A percentile compares a stretch with the other conserved stretches of the same genome.
These are phyloP conservation scores for Hericium erinaceus DNA, from an alignment of 768 basidiomycete genomes.

Conservation along the genomic window DNA sequence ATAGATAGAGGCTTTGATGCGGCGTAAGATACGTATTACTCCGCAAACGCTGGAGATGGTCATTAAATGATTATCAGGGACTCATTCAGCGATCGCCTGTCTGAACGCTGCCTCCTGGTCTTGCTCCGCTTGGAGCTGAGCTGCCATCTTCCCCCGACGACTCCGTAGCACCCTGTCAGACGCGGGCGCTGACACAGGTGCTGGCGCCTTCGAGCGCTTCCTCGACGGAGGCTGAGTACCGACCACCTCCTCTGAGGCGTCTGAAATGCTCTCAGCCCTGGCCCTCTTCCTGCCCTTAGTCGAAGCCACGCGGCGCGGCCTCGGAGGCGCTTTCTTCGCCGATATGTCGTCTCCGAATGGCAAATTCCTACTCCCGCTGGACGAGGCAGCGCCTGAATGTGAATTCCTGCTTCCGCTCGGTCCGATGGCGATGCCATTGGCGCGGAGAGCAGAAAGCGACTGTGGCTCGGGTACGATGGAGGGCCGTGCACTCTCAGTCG, in stretches of 20 bases:
- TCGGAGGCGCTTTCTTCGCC: not conserved
- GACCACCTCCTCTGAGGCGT: slow-evolving; percentile 1
- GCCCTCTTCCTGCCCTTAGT: not conserved
- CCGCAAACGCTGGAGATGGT: no score
- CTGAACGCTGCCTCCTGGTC: slow-evolving; percentile 9
- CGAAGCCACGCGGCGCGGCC: not conserved
- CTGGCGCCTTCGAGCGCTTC: slow-evolving; percentile 18
- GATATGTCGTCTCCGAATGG: not conserved
- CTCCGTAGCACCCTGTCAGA: slow-evolving; percentile 13
- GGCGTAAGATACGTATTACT: no score
- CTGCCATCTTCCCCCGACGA: slow-evolving; percentile 5
- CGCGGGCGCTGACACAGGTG: not conserved
- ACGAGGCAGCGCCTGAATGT: no score
- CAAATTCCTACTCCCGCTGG: no score
- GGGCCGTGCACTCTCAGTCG: no score
- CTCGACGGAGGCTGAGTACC: slow-evolving; percentile 17
- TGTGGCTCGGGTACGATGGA: no score
- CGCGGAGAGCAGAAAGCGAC: no score
- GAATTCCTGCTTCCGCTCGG: no score
- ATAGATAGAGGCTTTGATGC: no score
- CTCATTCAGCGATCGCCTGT: slow-evolving; percentile 2
- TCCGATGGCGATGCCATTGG: no score
- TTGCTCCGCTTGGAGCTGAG: slow-evolving; percentile 1
- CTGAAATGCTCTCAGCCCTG: not conserved
- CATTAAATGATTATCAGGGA: no score